phyloP scores from a whole-genome alignment of 306 rosid genomes.

The Gastrolobium bilobum region DNA sequence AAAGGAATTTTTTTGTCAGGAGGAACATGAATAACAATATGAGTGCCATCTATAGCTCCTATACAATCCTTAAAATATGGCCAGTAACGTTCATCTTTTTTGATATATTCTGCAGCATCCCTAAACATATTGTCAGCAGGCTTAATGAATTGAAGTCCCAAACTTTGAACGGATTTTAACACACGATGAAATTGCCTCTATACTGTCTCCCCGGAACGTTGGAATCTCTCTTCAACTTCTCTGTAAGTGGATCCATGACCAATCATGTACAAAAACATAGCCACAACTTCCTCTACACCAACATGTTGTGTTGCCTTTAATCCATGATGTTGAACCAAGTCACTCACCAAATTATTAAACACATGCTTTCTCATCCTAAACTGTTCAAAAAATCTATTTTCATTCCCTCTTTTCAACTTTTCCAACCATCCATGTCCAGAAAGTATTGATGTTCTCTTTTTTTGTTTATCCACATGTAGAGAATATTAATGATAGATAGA shows the following conservation, averaged over 20 bases:
- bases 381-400: not conserved
- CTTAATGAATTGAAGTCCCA: not conserved
- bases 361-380: not conserved
- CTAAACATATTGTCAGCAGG: not conserved
- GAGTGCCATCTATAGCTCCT: not conserved
- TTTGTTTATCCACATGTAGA: too few species aligned
- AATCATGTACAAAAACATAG: not conserved
- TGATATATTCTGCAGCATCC: not conserved
- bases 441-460: too few species aligned
- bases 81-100: not conserved
- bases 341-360: not conserved
- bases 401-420: not conserved
- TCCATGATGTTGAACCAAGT: not conserved
- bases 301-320: not conserved
- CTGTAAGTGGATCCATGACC: not conserved
- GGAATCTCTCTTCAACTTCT: too few species aligned
- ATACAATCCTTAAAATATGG: slow-evolving; percentile 7
- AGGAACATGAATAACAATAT: not conserved
- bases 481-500: too few species aligned
- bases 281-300: not conserved
- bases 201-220: not conserved
- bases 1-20: too few species aligned
- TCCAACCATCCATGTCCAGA: not conserved
- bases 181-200: not conserved
- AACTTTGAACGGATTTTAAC: not conserved